phyloP scores from a whole-genome alignment of 1,284 basidiomycete genomes.

The Boletus albobrunnescens region DNA sequence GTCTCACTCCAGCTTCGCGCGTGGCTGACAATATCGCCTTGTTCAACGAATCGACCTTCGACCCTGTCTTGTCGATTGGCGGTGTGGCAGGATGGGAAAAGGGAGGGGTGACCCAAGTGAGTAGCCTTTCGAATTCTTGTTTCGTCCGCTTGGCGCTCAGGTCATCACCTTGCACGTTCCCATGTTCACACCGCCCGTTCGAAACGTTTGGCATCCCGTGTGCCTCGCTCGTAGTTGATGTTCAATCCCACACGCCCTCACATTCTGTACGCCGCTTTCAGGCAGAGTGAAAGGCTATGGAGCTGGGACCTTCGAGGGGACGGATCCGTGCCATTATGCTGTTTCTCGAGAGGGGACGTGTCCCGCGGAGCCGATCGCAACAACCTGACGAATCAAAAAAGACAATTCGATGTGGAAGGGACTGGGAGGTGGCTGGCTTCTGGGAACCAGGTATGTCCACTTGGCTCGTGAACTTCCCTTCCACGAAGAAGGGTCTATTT shows the following conservation, averaged over 20 bases:
- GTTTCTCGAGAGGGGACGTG: slow-evolving; percentile 25
- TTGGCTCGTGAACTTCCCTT: not conserved
- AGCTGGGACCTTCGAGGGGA: slow-evolving; percentile 75
- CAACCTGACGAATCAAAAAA: slow-evolving; percentile 66
- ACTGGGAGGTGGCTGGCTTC: slow-evolving; percentile 64
- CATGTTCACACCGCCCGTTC: not conserved
- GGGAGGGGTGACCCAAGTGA: slow-evolving; percentile 63
- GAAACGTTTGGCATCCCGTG: not conserved
- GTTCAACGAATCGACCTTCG: slow-evolving; percentile 61
- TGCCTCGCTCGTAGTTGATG: slow-evolving; percentile 50
- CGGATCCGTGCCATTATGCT: slow-evolving; percentile 45
- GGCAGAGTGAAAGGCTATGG: slow-evolving; percentile 61
- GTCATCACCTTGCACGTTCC: not conserved
- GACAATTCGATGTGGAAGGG: slow-evolving; percentile 74
- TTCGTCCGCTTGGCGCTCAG: not conserved
- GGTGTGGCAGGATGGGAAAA: slow-evolving; percentile 25
- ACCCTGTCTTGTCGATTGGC: slow-evolving; percentile 61
- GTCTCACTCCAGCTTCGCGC: slow-evolving; percentile 48
- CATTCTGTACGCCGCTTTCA: slow-evolving; percentile 74
- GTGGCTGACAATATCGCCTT: slow-evolving; percentile 64
- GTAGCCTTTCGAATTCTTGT: slow-evolving; percentile 5
- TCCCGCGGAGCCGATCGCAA: not conserved
- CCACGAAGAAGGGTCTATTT: not conserved
- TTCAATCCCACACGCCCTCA: slow-evolving; percentile 76
- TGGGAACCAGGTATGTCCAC: slow-evolving; percentile 62